Evolutionary conservation across 2,329 filamentous ascomycete species (phyloP).

Genomic region (Xylaria sp.): DNA sequence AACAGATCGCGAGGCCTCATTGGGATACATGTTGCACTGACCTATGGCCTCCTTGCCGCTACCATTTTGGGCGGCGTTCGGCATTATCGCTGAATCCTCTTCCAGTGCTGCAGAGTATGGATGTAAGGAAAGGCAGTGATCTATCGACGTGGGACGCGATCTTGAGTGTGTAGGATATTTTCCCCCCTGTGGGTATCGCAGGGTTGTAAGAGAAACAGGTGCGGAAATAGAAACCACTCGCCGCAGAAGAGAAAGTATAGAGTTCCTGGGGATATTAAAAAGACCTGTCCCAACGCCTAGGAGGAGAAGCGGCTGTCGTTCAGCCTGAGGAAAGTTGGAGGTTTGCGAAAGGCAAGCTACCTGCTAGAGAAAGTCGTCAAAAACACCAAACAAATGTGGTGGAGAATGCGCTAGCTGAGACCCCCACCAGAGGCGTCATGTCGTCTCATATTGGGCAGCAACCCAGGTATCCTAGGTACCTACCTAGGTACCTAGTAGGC

Average conservation of each 20-base stretch:
- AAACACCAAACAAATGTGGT: slow-evolving; percentile 13
- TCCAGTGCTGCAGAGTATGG: not conserved
- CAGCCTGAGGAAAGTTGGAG: not conserved
- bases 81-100: not conserved
- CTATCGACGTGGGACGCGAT: not conserved
- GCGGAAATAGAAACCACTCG: not conserved
- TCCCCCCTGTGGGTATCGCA: not conserved
- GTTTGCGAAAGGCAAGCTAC: slow-evolving; percentile 1
- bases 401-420: slow-evolving; percentile 7
- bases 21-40: slow-evolving; percentile 3
- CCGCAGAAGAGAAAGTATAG: not conserved
- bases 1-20: not conserved
- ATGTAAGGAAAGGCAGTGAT: not conserved
- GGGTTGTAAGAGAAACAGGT: not conserved
- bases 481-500: no score
- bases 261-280: not conserved
- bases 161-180: not conserved
- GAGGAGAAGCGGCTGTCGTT: not conserved
- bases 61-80: not conserved
- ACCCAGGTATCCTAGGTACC: no score
- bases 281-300: not conserved
- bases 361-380: not conserved
- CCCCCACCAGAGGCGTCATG: not conserved
- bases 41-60: slow-evolving; percentile 9
- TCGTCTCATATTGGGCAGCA: slow-evolving; percentile 12